Percentiles rank a stretch among this genome's conserved stretches.
Evolutionary conservation across 768 basidiomycete genomes (phyloP).

Genomic region (Tulasnella sp.): DNA sequence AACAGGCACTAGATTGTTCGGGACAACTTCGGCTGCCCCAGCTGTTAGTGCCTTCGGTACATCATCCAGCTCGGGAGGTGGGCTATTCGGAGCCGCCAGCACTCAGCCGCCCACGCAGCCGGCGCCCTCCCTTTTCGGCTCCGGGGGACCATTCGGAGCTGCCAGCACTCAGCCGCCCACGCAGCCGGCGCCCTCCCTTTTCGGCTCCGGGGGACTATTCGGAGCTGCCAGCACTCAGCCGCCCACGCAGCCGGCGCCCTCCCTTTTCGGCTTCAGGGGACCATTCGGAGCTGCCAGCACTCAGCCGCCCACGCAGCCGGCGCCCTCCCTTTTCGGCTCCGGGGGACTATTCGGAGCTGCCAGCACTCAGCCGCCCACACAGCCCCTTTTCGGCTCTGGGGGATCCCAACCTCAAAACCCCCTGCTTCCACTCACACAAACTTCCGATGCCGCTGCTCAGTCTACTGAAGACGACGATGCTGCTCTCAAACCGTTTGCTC

Average conservation of each 20-base stretch:
- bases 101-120: conserved; percentile 27
- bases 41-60: conserved; percentile 27
- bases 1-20: conserved; percentile 31
- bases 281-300: not conserved
- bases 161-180: conserved; percentile 14
- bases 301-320: conserved; percentile 18
- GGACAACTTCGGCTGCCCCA: too few species aligned
- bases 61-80: conserved; percentile 4
- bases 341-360: not conserved
- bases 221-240: not conserved
- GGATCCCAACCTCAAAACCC: too few species aligned
- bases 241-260: conserved; percentile 29
- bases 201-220: not conserved
- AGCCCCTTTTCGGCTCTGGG: not conserved
- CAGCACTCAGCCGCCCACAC: not conserved
- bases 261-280: conserved; percentile 1
- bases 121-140: conserved; percentile 22
- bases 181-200: conserved; percentile 27
- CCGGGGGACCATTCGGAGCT: not conserved
- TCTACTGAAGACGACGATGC: not conserved
- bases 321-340: conserved; percentile 17
- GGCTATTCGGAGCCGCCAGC: not conserved
- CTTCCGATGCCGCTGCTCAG: not conserved
- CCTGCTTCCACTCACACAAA: too few species aligned
- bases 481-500: conserved; percentile 22